A percentile compares a stretch with the other conserved stretches of the same genome.
These are phyloP conservation scores for Talaromyces adpressus DNA, from an alignment of 495 filamentous ascomycete species.

Conservation along the genomic window DNA sequence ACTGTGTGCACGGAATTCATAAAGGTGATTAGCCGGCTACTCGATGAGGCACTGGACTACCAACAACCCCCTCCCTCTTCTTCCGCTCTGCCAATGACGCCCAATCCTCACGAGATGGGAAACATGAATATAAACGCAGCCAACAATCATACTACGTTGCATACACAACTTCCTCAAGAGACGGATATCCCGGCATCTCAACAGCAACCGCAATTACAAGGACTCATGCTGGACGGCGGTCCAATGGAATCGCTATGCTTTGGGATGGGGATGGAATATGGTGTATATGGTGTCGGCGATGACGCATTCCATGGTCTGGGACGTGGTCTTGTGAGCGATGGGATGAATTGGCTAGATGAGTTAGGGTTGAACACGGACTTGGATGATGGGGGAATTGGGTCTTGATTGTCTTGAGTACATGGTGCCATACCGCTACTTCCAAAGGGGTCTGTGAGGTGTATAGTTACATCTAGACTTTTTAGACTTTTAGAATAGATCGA, in stretches of 20 bases:
- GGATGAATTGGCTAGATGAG: constrained; percentile 1
- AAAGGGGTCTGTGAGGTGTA: neutral
- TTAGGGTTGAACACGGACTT: neutral
- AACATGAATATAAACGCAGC: neutral
- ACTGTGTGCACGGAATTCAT: constrained; percentile 5
- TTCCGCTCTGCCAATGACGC: neutral
- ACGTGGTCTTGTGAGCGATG: constrained; percentile 1
- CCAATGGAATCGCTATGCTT: neutral
- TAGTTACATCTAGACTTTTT: neutral
- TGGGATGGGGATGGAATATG: neutral
- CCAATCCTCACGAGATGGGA: neutral
- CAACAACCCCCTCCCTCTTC: constrained; percentile 1
- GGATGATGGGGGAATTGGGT: neutral
- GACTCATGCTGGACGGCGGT: neutral
- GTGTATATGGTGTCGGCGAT: neutral
- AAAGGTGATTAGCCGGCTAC: constrained; percentile 7
- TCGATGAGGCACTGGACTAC: constrained; percentile 11
- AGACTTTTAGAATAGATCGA: neutral
- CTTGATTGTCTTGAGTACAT: neutral
- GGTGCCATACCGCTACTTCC: neutral
- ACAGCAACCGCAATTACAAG: neutral
- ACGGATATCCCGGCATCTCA: neutral
- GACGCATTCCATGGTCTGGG: constrained; percentile 2
- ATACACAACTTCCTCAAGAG: neutral
- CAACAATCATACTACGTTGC: neutral